A percentile compares a stretch with the other conserved stretches of the same genome.
Evolutionary conservation across 768 basidiomycete species (phyloP).

Genomic region (Lepiota venenata): DNA sequence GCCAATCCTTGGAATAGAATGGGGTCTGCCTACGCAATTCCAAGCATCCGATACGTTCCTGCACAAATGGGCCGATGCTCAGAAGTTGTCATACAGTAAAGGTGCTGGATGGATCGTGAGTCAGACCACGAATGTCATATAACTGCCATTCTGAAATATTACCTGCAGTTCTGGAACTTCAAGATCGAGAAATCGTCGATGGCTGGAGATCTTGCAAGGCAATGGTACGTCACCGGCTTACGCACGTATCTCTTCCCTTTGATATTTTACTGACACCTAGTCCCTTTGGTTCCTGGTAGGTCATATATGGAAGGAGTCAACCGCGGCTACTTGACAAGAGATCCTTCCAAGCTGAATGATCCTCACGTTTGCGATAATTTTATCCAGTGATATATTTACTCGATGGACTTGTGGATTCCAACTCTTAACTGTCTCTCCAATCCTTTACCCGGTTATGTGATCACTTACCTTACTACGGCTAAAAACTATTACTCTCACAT

Average conservation of each 20-base stretch:
- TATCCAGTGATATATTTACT: slow-evolving; percentile 14
- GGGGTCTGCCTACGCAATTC: slow-evolving; percentile 62
- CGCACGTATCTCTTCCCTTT: not conserved
- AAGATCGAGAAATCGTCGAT: slow-evolving; percentile 55
- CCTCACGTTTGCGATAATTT: slow-evolving; percentile 64
- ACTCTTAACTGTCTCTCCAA: not conserved
- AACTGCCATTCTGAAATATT: not conserved
- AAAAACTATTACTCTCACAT: too few relatives aligned
- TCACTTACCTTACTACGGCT: too few relatives aligned
- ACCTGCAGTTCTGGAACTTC: slow-evolving; percentile 61
- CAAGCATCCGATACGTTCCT: slow-evolving; percentile 59
- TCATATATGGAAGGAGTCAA: slow-evolving; percentile 63
- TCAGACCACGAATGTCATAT: slow-evolving; percentile 10
- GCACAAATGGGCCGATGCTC: slow-evolving; percentile 69
- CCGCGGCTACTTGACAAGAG: slow-evolving; percentile 57
- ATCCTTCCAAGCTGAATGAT: slow-evolving; percentile 55
- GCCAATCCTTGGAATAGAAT: slow-evolving; percentile 25
- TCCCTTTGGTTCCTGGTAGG: slow-evolving; percentile 35
- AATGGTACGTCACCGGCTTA: slow-evolving; percentile 49
- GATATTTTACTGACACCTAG: not conserved
- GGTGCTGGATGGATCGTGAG: slow-evolving; percentile 67
- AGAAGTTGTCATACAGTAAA: slow-evolving; percentile 61
- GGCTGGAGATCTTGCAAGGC: slow-evolving; percentile 50
- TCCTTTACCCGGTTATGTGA: too few relatives aligned
- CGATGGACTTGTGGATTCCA: not conserved